Base-by-base conservation (phyloP, 768 basidiomycete species). In the Suillus decipiens region DNA sequence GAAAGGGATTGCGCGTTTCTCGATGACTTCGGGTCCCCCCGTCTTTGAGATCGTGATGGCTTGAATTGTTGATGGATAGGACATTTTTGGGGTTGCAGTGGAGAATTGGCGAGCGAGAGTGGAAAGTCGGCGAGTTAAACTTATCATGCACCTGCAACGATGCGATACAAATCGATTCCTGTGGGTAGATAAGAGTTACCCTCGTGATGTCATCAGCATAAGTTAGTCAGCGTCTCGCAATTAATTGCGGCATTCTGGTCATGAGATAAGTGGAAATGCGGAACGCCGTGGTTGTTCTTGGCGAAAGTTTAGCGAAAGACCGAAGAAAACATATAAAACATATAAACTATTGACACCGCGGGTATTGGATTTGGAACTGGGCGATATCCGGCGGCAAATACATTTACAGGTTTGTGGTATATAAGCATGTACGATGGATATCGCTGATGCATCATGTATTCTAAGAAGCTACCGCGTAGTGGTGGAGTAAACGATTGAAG, bases 1-100 rank as follows among this genome's bases (percentile, higher is more conserved):
- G 67, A 93, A 89, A 1, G 89, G 86, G n/a, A 89, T 75, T 3
- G 75, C 78, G 8, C 81, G 83, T 72, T 88, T 86, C 70, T 92
- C 82, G 39, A 95, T 79, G 41, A 92, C 90, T 59, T 96, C 92
- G 34, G 89, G 73, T 7, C 86, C 91, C 6, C 95, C 96, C 8
- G 80, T 85, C 82, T 86, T 82, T 14, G 84, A 73, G 72, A 94
- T 89, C 62, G 86, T 84, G 64, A 93, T 85, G 4, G 90, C 92
- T 50, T 90, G 82, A 70, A 90, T 82, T 10, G 80, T 89, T 39
- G 79, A 69, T 1, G 89, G 90, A 59, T 83, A 77, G 1, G 85
- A 75, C 85, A 87, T 87, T 14, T 47, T 67, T n/a, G 61, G 58
- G 22, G 68, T 10, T 39, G 69, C 64, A 39, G 70, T 58, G 31